These are phyloP conservation scores for Haematococcus lacustris DNA, from an alignment of 139 green algal species.

Conservation along the genomic window DNA sequence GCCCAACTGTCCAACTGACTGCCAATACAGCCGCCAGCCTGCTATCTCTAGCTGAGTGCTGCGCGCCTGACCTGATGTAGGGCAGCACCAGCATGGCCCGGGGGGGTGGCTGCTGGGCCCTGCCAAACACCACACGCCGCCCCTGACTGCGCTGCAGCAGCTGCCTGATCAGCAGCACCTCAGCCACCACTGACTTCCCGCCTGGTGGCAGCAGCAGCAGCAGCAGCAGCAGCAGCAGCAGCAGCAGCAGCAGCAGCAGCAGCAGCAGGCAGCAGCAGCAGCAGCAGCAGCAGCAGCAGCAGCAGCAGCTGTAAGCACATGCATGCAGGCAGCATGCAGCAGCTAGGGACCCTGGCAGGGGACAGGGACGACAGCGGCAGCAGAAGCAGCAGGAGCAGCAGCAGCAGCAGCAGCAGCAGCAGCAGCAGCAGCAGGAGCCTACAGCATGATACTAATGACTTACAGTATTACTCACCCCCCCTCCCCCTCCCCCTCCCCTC, in stretches of 20 bases:
- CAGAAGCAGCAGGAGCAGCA: neutral
- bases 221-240: no score
- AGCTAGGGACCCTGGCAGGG: neutral
- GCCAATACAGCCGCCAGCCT: neutral
- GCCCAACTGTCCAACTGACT: neutral
- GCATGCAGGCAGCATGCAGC: neutral
- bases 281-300: no score
- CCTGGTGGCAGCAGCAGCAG: conserved; percentile 24
- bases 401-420: neutral
- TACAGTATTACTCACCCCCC: neutral
- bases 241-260: no score
- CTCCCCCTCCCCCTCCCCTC: no score
- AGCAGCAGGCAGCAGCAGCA: no score
- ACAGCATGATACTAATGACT: neutral
- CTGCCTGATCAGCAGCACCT: conserved; percentile 71
- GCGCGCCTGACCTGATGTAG: conserved; percentile 24
- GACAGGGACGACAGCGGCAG: neutral
- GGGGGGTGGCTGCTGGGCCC: neutral
- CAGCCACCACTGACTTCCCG: conserved; percentile 82
- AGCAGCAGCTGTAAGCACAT: neutral
- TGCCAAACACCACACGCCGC: neutral
- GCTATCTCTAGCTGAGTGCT: neutral
- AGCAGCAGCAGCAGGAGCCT: neutral
- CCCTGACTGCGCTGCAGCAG: conserved; percentile 16
- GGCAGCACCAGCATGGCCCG: conserved; percentile 57